These are phyloP conservation scores for Astragalus membranaceus DNA, from an alignment of 306 rosid species.

Conservation along the genomic window DNA sequence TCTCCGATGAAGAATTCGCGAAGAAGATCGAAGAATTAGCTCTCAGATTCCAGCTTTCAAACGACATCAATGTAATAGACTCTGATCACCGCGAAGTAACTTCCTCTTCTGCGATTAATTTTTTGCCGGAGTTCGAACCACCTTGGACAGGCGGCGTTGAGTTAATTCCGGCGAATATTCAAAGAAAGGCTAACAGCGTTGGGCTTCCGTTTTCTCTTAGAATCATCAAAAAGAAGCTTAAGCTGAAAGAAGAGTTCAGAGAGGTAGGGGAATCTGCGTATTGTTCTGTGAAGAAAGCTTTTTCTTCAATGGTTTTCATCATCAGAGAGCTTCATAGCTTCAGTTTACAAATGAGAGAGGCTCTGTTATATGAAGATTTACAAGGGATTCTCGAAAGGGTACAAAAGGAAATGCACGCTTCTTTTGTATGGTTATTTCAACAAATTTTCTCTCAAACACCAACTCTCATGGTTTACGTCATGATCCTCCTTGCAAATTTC, in stretches of 20 bases:
- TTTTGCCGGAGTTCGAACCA: slow-evolving; percentile 24
- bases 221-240: slow-evolving; percentile 72
- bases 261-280: slow-evolving; percentile 67
- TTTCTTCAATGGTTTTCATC: slow-evolving; percentile 87
- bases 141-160: slow-evolving; percentile 47
- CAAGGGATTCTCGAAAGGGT: slow-evolving; percentile 68
- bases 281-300: slow-evolving; percentile 73
- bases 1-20: slow-evolving; percentile 76
- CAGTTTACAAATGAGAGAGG: slow-evolving; percentile 69
- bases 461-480: slow-evolving; percentile 78
- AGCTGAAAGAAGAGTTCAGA: slow-evolving; percentile 52
- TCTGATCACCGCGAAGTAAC: neutral
- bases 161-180: slow-evolving; percentile 50
- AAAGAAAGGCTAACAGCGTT: slow-evolving; percentile 75
- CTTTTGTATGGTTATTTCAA: slow-evolving; percentile 91
- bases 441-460: slow-evolving; percentile 93
- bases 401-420: slow-evolving; percentile 82
- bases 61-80: slow-evolving; percentile 18
- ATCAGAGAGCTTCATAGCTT: slow-evolving; percentile 80
- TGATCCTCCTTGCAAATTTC: slow-evolving; percentile 85
- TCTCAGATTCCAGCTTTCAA: slow-evolving; percentile 47
- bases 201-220: slow-evolving; percentile 83
- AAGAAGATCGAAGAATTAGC: slow-evolving; percentile 69
- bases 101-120: neutral
- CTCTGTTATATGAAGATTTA: slow-evolving; percentile 60